Base-by-base conservation (phyloP, 805 yeast genomes). In the Gaillardinia entomophila region DNA sequence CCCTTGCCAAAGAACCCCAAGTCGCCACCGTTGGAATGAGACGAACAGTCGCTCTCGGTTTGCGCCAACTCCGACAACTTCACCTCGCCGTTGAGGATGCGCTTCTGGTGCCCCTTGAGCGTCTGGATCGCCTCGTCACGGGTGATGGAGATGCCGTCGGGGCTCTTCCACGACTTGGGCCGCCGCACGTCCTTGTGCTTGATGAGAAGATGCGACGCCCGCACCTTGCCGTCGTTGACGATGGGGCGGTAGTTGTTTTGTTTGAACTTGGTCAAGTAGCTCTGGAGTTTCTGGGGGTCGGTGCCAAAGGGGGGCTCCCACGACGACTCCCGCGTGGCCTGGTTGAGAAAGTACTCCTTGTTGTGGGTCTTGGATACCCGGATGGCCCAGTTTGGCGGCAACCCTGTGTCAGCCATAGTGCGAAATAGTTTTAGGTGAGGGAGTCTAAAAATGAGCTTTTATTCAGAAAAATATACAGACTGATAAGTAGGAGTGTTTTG, bases 291-390 rank as follows among this genome's bases (percentile, higher is more conserved):
- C 1, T 59, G 76, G 12, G 69, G 52, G 45, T 92, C 83, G 2
- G 95, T 77, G 3, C 90, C 96, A 31, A 66, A 74, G 3, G 98
- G 98, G 8, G 95, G 84, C 35, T 81, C 89, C 98, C 98, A 92
- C 24, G 78, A 68, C 0, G 96, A 83, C 51, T 79, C 79, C 28
- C 76, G 71, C 2, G 88, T 77, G 26, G 68, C 67, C 18, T 78
- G 75, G 51, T 89, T 77, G 60, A 73, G 79, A 59, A 68, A 92
- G 62, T 92, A 92, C 38, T 90, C 96, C 46, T 86, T 75, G 48
- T 84, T 76, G 51, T 85, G 87, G 12, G 92, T 80, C 39, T 78
- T 76, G 26, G 96, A 86, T 34, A 77, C 72, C 38, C 78, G 73
- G 28, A 92, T 74, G 25, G 81, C 76, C 97, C 98, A 92, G 29